Conservation (phyloP, 495 filamentous ascomycete genomes). For the Darksidea phi region DNA sequence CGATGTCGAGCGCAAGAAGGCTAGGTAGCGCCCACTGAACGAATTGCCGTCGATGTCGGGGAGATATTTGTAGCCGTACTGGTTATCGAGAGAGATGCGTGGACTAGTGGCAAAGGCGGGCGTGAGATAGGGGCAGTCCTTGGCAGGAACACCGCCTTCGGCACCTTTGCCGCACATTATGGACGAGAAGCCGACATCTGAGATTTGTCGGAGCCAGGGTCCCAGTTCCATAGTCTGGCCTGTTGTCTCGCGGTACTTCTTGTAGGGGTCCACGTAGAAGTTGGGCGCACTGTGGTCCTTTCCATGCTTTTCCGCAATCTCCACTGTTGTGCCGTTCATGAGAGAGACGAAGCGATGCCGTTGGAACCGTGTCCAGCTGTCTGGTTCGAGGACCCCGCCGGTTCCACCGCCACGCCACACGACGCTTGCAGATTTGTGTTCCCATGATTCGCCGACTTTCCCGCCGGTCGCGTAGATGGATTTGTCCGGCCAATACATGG, state of each 20-base stretch:
- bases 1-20: slow-evolving; percentile 38
- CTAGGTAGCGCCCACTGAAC: slow-evolving; percentile 44
- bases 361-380: slow-evolving; percentile 71
- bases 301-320: slow-evolving; percentile 38
- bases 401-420: slow-evolving; percentile 72
- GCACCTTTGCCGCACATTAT: slow-evolving; percentile 40
- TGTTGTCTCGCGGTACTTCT: slow-evolving; percentile 37
- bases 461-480: slow-evolving; percentile 64
- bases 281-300: slow-evolving; percentile 33
- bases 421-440: slow-evolving; percentile 54
- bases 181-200: slow-evolving; percentile 39
- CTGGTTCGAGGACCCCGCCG: slow-evolving; percentile 60
- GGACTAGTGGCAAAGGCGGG: slow-evolving; percentile 35
- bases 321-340: slow-evolving; percentile 64
- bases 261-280: slow-evolving; percentile 36
- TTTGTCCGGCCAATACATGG: slow-evolving; percentile 76
- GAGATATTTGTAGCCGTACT: slow-evolving; percentile 44
- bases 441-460: slow-evolving; percentile 52
- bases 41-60: slow-evolving; percentile 46
- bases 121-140: slow-evolving; percentile 36
- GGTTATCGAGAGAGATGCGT: slow-evolving; percentile 35
- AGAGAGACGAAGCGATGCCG: slow-evolving; percentile 69
- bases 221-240: slow-evolving; percentile 28
- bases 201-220: slow-evolving; percentile 39
- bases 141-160: neutral